Percentiles rank a stretch among this genome's conserved stretches.
Conservation (phyloP, 2,329 filamentous ascomycete species). For the Torrubiellomyces zombiae region DNA sequence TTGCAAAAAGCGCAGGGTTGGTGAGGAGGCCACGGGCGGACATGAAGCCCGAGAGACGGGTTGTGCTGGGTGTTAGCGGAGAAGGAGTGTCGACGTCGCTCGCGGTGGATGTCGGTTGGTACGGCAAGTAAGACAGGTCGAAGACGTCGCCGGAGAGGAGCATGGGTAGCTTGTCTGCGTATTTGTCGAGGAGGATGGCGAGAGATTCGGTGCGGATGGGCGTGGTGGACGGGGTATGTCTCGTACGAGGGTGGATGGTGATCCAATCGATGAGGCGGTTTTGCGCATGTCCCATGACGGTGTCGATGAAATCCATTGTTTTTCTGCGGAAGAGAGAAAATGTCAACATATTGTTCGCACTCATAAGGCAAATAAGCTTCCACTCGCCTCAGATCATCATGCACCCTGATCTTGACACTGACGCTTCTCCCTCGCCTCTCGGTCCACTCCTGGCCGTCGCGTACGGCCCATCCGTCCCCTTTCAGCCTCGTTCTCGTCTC, state of each 20-base stretch:
- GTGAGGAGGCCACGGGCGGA: constrained; percentile 50
- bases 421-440: constrained; percentile 36
- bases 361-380: too few relatives aligned
- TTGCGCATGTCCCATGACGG: constrained; percentile 37
- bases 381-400: constrained; percentile 39
- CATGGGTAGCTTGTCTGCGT: constrained; percentile 39
- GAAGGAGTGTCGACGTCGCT: constrained; percentile 5
- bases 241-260: constrained; percentile 52
- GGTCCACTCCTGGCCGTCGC: constrained; percentile 23
- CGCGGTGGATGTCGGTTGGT: constrained; percentile 17
- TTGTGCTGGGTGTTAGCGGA: constrained; percentile 16
- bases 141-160: constrained; percentile 57
- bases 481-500: constrained; percentile 35
- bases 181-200: constrained; percentile 33
- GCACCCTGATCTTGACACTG: constrained; percentile 55
- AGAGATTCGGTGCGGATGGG: constrained; percentile 48
- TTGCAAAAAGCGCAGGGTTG: constrained; percentile 50
- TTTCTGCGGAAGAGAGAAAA: constrained; percentile 15
- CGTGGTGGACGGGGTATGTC: constrained; percentile 40
- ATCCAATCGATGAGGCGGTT: constrained; percentile 46
- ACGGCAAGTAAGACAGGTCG: constrained; percentile 32
- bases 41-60: constrained; percentile 47
- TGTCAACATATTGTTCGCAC: not conserved
- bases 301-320: constrained; percentile 46
- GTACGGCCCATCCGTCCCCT: constrained; percentile 35